Evolutionary conservation across 2,329 filamentous ascomycete genomes (phyloP), one percentile per base, ranked within the genome.

Genomic region (Ophiocordyceps sinensis): DNA sequence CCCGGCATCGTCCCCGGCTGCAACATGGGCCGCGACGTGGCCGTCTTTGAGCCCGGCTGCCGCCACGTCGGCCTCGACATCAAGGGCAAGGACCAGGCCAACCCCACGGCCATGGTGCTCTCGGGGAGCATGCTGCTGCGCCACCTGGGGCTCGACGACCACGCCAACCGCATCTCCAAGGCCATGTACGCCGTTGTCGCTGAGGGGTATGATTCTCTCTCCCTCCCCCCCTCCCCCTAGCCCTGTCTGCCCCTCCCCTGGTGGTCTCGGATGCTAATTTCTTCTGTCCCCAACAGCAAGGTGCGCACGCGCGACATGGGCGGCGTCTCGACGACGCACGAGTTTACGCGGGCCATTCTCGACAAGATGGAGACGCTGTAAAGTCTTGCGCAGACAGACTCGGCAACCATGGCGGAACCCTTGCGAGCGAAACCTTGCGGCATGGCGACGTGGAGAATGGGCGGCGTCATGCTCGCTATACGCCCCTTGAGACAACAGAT

Each of bases 61-160:
- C 83, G 91, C 68, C 91, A 98, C 76, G 91, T 98, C 61, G 91
- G 91, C 68, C 82, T 98, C 39, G 91, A 98, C 65, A 98, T 98
- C 71, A 88, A 96, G 80, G 91, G 91, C 73, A 95, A 95, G 75
- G 88, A 95, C 68, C 87, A 96, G 73, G 91, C 91, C 51, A 98
- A 98, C 77, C 91, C 91, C 41, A 95, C 87, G 43, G 91, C 91
- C 50, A 74, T 98, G 71, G 77, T 98, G 53, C 82, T 98, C 49
- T 94, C 86, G 45, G 87, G 87, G 51, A 85, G 86, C 62, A 98
- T 98, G 91, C 82, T 98, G 56, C 77, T 98, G 63, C 83, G 91
- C 61, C 91, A 98, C 70, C 77, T 98, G 51, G 91, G 91, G 53
- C 82, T 98, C 40, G 89, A 98, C 60, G 87, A 96, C 64, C 91